Percentiles rank a stretch among this genome's conserved stretches.
Conservation (phyloP, 345 rosid genomes). For the Populus pruinosa region DNA sequence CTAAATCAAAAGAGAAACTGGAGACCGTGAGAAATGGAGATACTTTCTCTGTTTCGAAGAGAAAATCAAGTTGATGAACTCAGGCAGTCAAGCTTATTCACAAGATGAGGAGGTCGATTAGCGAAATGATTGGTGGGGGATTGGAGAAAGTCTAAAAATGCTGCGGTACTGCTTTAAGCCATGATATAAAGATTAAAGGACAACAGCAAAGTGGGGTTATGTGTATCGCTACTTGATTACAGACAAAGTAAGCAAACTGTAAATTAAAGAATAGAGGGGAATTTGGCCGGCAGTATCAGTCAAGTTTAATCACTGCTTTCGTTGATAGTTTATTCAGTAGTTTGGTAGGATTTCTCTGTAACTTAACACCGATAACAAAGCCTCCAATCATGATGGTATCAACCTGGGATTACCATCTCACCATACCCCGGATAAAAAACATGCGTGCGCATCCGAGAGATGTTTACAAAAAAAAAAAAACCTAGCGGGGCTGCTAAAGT, state of each 20-base stretch:
- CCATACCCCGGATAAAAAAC: background rate
- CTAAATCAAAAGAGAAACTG: slow-evolving; percentile 10
- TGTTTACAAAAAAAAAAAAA: too few species aligned
- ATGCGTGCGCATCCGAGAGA: background rate
- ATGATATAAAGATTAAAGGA: slow-evolving; percentile 1
- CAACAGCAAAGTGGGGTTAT: slow-evolving; percentile 5
- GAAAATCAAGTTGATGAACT: background rate
- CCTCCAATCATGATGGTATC: slow-evolving; percentile 14
- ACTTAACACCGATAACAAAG: slow-evolving; percentile 5
- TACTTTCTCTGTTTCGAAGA: background rate
- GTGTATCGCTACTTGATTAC: slow-evolving; percentile 14
- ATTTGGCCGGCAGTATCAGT: slow-evolving; percentile 29
- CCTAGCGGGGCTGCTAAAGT: background rate
- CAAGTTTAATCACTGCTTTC: background rate
- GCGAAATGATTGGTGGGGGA: slow-evolving; percentile 4
- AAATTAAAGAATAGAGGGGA: slow-evolving; percentile 11
- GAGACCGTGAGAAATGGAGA: background rate
- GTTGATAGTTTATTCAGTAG: background rate
- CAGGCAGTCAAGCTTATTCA: background rate
- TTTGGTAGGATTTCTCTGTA: background rate
- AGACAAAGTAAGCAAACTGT: slow-evolving; percentile 25
- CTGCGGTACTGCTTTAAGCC: background rate
- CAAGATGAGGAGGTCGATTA: background rate
- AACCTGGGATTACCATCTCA: background rate
- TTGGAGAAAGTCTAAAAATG: background rate